Conservation (phyloP, 163 green algal genomes). For the Volvox carteri region DNA sequence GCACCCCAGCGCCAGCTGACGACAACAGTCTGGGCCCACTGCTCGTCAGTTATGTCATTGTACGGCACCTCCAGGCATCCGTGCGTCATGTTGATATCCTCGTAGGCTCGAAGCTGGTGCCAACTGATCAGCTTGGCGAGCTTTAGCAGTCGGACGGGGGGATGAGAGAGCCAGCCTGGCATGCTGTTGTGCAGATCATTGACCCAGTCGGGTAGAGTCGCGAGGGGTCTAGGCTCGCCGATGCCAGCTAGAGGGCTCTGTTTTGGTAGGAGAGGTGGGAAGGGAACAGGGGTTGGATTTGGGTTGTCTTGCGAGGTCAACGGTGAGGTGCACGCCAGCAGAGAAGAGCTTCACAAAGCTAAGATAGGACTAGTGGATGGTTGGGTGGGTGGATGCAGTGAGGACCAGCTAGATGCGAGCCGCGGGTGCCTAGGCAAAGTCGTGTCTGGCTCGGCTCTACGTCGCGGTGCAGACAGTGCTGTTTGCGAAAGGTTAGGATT, state of each 20-base stretch:
- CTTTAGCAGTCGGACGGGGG: conserved; percentile 27
- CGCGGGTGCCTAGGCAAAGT: no score
- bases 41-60: background rate
- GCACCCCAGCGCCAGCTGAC: conserved; percentile 45
- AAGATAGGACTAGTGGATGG: background rate
- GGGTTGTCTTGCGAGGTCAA: background rate
- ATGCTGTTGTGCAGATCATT: conserved; percentile 14
- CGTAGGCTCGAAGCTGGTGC: conserved; percentile 12
- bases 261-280: background rate
- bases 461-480: background rate
- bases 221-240: background rate
- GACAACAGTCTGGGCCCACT: conserved; percentile 10
- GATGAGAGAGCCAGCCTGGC: background rate
- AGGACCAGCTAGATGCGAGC: background rate
- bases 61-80: conserved; percentile 15
- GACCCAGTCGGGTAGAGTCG: background rate
- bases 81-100: background rate
- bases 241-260: background rate
- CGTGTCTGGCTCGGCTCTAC: no score
- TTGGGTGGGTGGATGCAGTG: background rate
- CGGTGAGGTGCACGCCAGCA: background rate
- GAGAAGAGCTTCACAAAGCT: background rate
- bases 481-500: background rate
- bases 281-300: background rate
- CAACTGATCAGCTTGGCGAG: conserved; percentile 4